These are phyloP conservation scores for Pichia sp. DNA, from an alignment of 1,139 yeast species.

Conservation along the genomic window DNA sequence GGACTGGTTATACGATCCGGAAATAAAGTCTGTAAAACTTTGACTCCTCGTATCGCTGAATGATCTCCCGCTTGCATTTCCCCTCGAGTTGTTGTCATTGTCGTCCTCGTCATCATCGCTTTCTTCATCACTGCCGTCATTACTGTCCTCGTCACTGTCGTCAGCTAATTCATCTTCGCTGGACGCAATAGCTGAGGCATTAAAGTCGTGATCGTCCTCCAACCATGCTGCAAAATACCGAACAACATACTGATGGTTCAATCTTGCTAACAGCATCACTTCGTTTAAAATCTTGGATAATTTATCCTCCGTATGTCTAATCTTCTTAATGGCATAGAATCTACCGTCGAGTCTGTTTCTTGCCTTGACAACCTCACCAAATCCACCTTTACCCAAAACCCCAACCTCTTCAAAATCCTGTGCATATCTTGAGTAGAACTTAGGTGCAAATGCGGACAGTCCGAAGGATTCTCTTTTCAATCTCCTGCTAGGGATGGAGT, in stretches of 20 bases:
- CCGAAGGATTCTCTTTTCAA: conserved; percentile 24
- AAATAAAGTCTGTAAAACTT: conserved; percentile 49
- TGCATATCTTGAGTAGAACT: conserved; percentile 49
- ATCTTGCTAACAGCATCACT: conserved; percentile 82
- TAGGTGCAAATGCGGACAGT: conserved; percentile 15
- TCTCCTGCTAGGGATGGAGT: conserved; percentile 1
- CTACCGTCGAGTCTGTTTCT: conserved; percentile 90
- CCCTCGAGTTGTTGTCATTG: neutral
- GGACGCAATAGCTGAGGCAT: conserved; percentile 20
- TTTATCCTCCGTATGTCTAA: conserved; percentile 74
- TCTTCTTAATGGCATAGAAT: conserved; percentile 88
- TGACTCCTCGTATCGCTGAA: conserved; percentile 23
- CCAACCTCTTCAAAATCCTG: conserved; percentile 93
- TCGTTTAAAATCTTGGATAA: conserved; percentile 79
- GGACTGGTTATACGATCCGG: conserved; percentile 56
- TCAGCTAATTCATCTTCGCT: conserved; percentile 26
- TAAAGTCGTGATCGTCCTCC: conserved; percentile 49
- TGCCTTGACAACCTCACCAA: conserved; percentile 95
- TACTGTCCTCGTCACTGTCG: conserved; percentile 20
- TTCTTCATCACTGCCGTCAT: conserved; percentile 26
- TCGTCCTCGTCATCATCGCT: conserved; percentile 16
- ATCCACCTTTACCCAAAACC: conserved; percentile 89
- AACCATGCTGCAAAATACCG: conserved; percentile 97
- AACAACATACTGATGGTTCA: conserved; percentile 93
- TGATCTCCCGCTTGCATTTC: conserved; percentile 9